Conservation (phyloP, 225 moss, liverwort and hornwort species). For the Anthoceros angustus region DNA sequence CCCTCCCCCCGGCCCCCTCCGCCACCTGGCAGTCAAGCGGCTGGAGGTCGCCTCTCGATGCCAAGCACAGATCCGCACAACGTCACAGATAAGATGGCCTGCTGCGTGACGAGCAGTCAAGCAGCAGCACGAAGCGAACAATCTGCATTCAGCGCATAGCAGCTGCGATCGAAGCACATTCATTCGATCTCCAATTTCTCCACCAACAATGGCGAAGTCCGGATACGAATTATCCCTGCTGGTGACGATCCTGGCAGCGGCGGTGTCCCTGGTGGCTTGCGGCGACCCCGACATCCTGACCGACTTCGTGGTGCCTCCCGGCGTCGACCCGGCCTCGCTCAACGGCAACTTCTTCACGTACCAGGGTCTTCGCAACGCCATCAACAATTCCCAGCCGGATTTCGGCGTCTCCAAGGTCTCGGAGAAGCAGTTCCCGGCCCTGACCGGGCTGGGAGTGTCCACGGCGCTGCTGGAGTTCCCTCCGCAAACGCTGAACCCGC, state of each 20-base stretch:
- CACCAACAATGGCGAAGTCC: too few species aligned
- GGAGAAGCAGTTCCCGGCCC: not conserved
- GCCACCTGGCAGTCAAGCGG: too few species aligned
- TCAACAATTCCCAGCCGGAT: not conserved
- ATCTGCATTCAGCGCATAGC: too few species aligned
- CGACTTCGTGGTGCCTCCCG: constrained; percentile 2
- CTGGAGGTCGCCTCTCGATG: too few species aligned
- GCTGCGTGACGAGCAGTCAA: too few species aligned
- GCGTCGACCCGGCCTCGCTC: not conserved
- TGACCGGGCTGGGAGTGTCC: not conserved
- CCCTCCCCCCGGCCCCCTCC: too few species aligned
- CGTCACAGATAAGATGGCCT: too few species aligned
- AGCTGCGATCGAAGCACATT: too few species aligned
- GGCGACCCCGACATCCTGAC: not conserved
- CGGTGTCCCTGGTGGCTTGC: not conserved
- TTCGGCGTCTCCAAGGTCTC: not conserved
- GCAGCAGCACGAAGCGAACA: too few species aligned
- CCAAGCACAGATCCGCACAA: too few species aligned
- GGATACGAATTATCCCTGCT: too few species aligned
- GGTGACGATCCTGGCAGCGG: not conserved
- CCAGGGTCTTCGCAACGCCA: not conserved
- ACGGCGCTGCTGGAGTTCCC: not conserved
- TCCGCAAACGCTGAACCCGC: not conserved
- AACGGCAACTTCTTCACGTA: not conserved
- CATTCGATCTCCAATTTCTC: too few species aligned